A percentile compares a stretch with the other conserved stretches of the same genome.
These are phyloP conservation scores for Trichoderma erinaceum DNA, from an alignment of 495 filamentous ascomycete genomes.

Conservation along the genomic window DNA sequence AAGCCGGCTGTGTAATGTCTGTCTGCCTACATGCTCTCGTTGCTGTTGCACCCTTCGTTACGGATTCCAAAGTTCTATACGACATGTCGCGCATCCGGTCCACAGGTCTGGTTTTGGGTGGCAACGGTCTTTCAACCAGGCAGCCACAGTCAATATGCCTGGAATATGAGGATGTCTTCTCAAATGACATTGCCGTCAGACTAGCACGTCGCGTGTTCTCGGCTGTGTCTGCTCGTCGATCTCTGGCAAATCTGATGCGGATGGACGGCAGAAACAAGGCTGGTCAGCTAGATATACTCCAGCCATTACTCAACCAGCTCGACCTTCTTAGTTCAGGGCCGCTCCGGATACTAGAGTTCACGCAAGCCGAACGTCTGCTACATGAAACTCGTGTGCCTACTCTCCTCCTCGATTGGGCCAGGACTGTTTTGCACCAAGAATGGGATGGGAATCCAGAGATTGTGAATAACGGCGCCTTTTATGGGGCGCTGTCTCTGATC, in stretches of 20 bases:
- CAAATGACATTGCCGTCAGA: slow-evolving; percentile 44
- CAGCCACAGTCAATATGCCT: slow-evolving; percentile 42
- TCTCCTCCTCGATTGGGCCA: slow-evolving; percentile 69
- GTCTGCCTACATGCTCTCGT: slow-evolving; percentile 50
- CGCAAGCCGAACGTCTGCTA: slow-evolving; percentile 38
- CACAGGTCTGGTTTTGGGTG: slow-evolving; percentile 35
- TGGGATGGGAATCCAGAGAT: slow-evolving; percentile 74
- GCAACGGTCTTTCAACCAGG: slow-evolving; percentile 30
- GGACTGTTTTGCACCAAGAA: slow-evolving; percentile 64
- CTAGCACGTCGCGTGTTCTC: slow-evolving; percentile 45
- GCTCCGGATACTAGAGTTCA: slow-evolving; percentile 38
- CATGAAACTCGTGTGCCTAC: slow-evolving; percentile 49
- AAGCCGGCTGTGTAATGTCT: slow-evolving; percentile 45
- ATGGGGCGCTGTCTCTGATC: slow-evolving; percentile 68
- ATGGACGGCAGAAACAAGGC: slow-evolving; percentile 24
- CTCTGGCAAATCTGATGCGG: slow-evolving; percentile 39
- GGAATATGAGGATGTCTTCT: slow-evolving; percentile 51
- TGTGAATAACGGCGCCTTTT: slow-evolving; percentile 57
- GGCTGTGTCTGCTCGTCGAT: slow-evolving; percentile 42
- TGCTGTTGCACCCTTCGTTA: slow-evolving; percentile 45
- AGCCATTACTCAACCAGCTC: slow-evolving; percentile 42
- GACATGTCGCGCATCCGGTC: slow-evolving; percentile 50
- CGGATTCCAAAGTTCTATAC: slow-evolving; percentile 34
- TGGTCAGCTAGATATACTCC: slow-evolving; percentile 38
- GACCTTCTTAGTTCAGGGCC: slow-evolving; percentile 39